Percentiles rank a stretch among this genome's conserved stretches.
Conservation (phyloP, 495 filamentous ascomycete species). For the Hypoxylon trugodes region DNA sequence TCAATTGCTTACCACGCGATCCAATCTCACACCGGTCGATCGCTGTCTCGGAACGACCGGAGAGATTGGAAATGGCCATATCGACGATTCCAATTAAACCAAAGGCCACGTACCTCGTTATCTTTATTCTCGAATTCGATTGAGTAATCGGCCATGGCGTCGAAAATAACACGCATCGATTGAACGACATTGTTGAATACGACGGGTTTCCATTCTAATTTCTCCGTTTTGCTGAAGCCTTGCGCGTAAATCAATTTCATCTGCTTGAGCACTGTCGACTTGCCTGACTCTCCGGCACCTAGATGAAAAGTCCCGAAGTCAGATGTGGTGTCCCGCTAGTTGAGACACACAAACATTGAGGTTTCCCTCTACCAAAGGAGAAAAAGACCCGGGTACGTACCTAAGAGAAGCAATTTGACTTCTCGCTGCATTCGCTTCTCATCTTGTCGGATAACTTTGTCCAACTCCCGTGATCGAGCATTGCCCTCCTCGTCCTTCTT, state of each 20-base stretch:
- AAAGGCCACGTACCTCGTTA: constrained; percentile 72
- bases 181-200: constrained; percentile 93
- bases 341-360: constrained; percentile 25
- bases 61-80: constrained; percentile 28
- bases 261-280: constrained; percentile 98
- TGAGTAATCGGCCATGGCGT: constrained; percentile 89
- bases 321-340: constrained; percentile 38
- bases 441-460: constrained; percentile 78
- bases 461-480: constrained; percentile 71
- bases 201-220: constrained; percentile 90
- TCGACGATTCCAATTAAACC: constrained; percentile 5
- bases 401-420: constrained; percentile 84
- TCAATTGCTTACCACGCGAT: background rate
- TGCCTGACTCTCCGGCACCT: constrained; percentile 98
- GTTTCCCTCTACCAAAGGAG: constrained; percentile 13
- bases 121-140: constrained; percentile 78
- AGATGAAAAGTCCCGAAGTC: constrained; percentile 33
- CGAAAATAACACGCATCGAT: constrained; percentile 87
- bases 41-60: constrained; percentile 39
- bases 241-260: constrained; percentile 98
- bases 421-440: constrained; percentile 82
- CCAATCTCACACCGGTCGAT: background rate
- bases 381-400: constrained; percentile 59
- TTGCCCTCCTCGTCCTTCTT: constrained; percentile 59
- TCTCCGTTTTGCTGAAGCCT: constrained; percentile 90